A percentile compares a stretch with the other conserved stretches of the same genome.
These are phyloP conservation scores for Spinacia oleracea DNA, from an alignment of 179 eudicot species.

Conservation along the genomic window DNA sequence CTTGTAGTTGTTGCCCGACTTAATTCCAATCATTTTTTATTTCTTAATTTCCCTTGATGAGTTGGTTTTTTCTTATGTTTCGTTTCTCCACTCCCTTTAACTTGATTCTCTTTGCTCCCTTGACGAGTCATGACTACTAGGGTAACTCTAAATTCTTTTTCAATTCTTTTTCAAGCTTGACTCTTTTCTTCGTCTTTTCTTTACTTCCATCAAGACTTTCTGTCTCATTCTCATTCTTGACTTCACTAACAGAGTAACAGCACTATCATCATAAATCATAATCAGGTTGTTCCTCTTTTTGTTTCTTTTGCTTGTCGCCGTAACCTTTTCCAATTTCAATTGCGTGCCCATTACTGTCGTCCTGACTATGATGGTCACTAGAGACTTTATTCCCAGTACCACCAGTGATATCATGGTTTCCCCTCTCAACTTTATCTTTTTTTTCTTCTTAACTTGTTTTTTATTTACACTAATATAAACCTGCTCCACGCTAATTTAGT, in stretches of 20 bases:
- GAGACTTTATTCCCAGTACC: neutral
- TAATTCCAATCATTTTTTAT: conserved; percentile 21
- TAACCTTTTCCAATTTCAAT: conserved; percentile 3
- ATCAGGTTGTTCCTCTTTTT: neutral
- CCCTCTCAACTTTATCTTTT: neutral
- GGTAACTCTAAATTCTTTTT: neutral
- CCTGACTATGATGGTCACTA: no score
- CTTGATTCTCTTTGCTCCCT: neutral
- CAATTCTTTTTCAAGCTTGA: conserved; percentile 14
- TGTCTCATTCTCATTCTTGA: conserved; percentile 1
- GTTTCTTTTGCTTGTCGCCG: neutral
- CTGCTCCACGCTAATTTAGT: no score
- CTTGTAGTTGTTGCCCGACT: conserved; percentile 21
- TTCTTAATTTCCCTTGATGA: conserved; percentile 14
- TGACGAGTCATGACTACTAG: neutral
- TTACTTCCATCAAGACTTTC: conserved; percentile 16
- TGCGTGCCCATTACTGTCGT: neutral
- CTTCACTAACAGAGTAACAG: neutral
- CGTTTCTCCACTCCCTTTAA: conserved; percentile 8
- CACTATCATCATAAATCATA: neutral
- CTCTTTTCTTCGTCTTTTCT: conserved; percentile 15
- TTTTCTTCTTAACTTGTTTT: conserved; percentile 8
- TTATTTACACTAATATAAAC: no score
- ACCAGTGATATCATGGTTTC: neutral
- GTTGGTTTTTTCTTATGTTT: conserved; percentile 25